These are phyloP conservation scores for Hypoxylon rubiginosum DNA, from an alignment of 2,329 filamentous ascomycete genomes.

Conservation along the genomic window DNA sequence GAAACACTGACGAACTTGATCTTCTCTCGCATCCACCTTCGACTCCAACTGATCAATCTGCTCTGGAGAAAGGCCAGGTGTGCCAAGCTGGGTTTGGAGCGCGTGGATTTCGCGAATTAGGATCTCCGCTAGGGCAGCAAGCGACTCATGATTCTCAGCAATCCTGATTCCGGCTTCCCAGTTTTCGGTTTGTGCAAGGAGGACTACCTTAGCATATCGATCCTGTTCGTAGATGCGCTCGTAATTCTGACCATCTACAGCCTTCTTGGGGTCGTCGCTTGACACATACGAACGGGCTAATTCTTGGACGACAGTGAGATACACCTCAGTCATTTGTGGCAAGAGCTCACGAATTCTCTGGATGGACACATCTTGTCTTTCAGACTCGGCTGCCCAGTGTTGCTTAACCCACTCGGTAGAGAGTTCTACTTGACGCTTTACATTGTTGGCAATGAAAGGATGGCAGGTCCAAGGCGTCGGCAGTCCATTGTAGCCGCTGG, in stretches of 20 bases:
- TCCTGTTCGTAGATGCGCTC: slow-evolving; percentile 63
- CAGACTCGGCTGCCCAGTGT: slow-evolving; percentile 54
- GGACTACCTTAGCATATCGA: slow-evolving; percentile 65
- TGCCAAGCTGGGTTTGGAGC: slow-evolving; percentile 54
- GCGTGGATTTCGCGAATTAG: slow-evolving; percentile 66
- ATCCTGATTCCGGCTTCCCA: slow-evolving; percentile 71
- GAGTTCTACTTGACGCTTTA: slow-evolving; percentile 71
- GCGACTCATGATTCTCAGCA: slow-evolving; percentile 69
- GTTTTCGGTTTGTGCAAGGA: slow-evolving; percentile 66
- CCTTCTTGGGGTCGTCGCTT: slow-evolving; percentile 59
- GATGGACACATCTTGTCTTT: slow-evolving; percentile 55
- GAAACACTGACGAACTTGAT: slow-evolving; percentile 68
- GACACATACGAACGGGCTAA: slow-evolving; percentile 64
- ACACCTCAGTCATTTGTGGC: slow-evolving; percentile 66
- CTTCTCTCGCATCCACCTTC: slow-evolving; percentile 61
- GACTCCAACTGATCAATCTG: slow-evolving; percentile 57
- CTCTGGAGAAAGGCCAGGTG: slow-evolving; percentile 54
- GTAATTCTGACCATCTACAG: slow-evolving; percentile 61
- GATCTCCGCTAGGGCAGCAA: slow-evolving; percentile 68
- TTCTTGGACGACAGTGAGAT: slow-evolving; percentile 68
- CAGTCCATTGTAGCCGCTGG: slow-evolving; percentile 75
- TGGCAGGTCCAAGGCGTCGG: slow-evolving; percentile 90
- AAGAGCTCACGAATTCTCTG: slow-evolving; percentile 62
- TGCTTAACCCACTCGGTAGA: slow-evolving; percentile 68
- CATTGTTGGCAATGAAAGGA: slow-evolving; percentile 71